These are phyloP conservation scores for Cadophora sp. DNA, from an alignment of 2,329 filamentous ascomycete genomes.

Conservation along the genomic window DNA sequence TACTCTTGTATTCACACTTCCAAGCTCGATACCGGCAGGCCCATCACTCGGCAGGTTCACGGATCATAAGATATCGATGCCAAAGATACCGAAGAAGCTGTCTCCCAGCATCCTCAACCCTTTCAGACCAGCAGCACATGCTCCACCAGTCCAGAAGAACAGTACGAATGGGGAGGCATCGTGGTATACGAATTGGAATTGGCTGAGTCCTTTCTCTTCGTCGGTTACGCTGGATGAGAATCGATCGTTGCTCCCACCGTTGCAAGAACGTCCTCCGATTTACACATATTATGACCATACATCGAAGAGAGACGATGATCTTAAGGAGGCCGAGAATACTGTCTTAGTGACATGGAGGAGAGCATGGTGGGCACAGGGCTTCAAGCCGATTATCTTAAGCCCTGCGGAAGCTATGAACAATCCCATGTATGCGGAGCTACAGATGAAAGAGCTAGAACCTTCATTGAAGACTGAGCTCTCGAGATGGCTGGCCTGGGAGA, in stretches of 20 bases:
- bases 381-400: slow-evolving; percentile 82
- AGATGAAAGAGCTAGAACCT: slow-evolving; percentile 65
- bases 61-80: slow-evolving; percentile 58
- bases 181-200: slow-evolving; percentile 91
- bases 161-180: slow-evolving; percentile 79
- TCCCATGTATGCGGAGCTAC: slow-evolving; percentile 75
- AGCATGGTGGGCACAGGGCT: slow-evolving; percentile 95
- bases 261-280: slow-evolving; percentile 72
- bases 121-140: slow-evolving; percentile 73
- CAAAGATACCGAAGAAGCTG: slow-evolving; percentile 52
- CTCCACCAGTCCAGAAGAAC: slow-evolving; percentile 76
- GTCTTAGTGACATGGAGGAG: slow-evolving; percentile 87
- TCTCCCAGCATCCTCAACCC: slow-evolving; percentile 61
- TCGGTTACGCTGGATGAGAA: slow-evolving; percentile 81
- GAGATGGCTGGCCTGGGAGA: slow-evolving; percentile 91
- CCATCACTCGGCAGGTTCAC: slow-evolving; percentile 57
- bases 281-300: slow-evolving; percentile 91
- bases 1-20: slow-evolving; percentile 59
- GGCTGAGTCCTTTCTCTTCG: slow-evolving; percentile 89
- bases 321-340: slow-evolving; percentile 76
- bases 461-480: slow-evolving; percentile 74
- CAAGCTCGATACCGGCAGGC: slow-evolving; percentile 55
- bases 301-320: slow-evolving; percentile 64
- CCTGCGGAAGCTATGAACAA: slow-evolving; percentile 83
- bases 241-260: slow-evolving; percentile 80